Evolutionary conservation across 108 stramenopile genomes (phyloP), one percentile per base, ranked within the genome.

Genomic region (Hondaea fermentalgiana): DNA sequence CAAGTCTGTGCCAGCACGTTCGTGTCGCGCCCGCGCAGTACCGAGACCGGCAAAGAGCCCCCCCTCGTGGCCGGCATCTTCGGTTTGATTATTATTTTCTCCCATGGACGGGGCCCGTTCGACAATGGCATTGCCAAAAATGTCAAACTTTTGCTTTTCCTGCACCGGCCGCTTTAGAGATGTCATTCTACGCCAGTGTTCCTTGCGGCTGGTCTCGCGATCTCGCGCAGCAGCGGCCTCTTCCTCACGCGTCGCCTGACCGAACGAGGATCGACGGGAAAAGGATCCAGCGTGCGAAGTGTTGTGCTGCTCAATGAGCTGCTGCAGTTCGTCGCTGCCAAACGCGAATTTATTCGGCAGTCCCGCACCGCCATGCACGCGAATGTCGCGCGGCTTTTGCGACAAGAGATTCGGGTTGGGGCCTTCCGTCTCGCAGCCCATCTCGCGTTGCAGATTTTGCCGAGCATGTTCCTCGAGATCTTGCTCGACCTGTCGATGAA

Each of bases 61-160:
- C 55, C 16, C 14, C 55, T 57, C 55, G 16, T 8, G 55, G 55
- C 55, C 55, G 55, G 8, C 16, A 23, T 83, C 25, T 23, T 47
- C 25, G 6, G 14, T 23, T 45, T 12, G 10, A 12, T 83, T 6
- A 8, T 47, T 83, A 17, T 47, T 53, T 35, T 1, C 45, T 6
- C 25, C 5, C 51, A 35, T 17, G 12, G 51, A 12, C 3, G 76
- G 76, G n/a, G 6, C 43, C 14, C 49, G 6, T 23, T 14, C 19
- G n/a, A 83, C 76, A 12, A 12, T 53, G 51, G 35, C 35, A 35
- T 83, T 83, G n/a, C 76, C 76, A 83, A 83, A 83, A 83, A 83
- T 83, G 51, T 83, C 76, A 53, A 53, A 83, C n/a, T 83, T 83
- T 12, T 53, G 16, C 10, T 83, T 45, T 6, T 8, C 23, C 12